Evolutionary conservation across 2,329 filamentous ascomycete genomes (phyloP), one percentile per base, ranked within the genome.

Genomic region (Verticillium nubilum): DNA sequence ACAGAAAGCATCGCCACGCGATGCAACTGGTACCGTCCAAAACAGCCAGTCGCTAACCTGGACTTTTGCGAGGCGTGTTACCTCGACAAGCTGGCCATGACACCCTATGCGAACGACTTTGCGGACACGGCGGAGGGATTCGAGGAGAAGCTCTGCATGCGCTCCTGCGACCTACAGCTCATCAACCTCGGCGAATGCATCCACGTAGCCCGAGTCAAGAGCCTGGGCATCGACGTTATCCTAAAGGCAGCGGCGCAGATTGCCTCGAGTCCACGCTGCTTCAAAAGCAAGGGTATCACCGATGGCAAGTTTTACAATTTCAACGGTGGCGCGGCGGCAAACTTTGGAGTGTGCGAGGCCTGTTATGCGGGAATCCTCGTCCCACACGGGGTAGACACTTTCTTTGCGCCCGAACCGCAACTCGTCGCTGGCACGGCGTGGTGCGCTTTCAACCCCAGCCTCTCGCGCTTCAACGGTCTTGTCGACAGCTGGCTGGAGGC

Each of bases 251-350:
- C 33, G 1, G 25, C 23, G 5, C 27, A 37, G n/a, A 56, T 56
- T n/a, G 35, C 54, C 2, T 63, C 58, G 25, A 61, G n/a, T 9
- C 54, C 58, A 10, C 12, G 33, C 25, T 58, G 10, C 27, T 50
- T 6, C 37, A 50, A 7, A 47, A 59, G 59, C 0, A 56, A 69
- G 1, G 72, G 70, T 0, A 68, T 74, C 26, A 52, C 66, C 0
- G 60, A 69, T 1, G 71, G 72, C 1, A 72, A 68, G 1, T 74
- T 72, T 71, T 76, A 72, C 67, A 74, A 72, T 0, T 37, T 74
- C 1, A 17, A 58, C 0, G 19, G 31, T 12, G 67, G 68, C 1
- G 67, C 61, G 0, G 66, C 68, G 13, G 58, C 61, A 0, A 65
- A 65, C 0, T 67, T 68, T 7, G 63, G 64, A 13, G 63, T 76